Base-by-base conservation (phyloP, 2,329 filamentous ascomycete genomes). In the Paecilomyces dactylethromorphus region DNA sequence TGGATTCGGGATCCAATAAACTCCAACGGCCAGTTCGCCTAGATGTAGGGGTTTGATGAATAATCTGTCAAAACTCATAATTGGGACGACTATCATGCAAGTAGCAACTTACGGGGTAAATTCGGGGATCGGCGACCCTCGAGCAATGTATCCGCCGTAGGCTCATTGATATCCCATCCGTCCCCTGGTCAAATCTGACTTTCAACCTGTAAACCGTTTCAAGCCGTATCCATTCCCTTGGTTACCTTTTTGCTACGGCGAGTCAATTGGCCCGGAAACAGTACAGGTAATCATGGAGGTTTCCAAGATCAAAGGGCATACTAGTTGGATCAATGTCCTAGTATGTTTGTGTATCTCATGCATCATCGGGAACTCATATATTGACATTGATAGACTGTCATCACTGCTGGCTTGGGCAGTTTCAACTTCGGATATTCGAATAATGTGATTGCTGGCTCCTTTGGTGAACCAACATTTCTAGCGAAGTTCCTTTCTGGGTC, bases 401-500 rank as follows among this genome's bases (percentile, higher is more conserved):
- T 62, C 5, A 63, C 61, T 2, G 69, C 69, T 1, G 61, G 62
- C 12, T 54, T 71, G 4, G 69, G 66, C 3, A 65, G 68, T 33
- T 71, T 71, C 55, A 62, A 67, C 24, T 71, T 67, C 55, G 69
- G 69, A 50, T 71, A 67, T 58, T 61, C 66, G 11, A 66, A 64
- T 56, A 71, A 71, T 58, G 59, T 63, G 18, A 69, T 71, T 57
- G 64, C 66, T 24, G 65, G 69, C 3, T 67, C 68, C 1, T 54
- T 71, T 11, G 69, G 66, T 8, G 68, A 70, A 58, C 58, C 64
- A 3, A 65, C 65, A 11, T 71, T 71, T 58, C 56, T 68, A 15
- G 59, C 58, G 2, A 63, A 65, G 55, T 69, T 71, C 53, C 51
- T 70, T 22, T 60, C 18, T 26, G 55, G 55, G 13, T 11, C 56